phyloP scores from a whole-genome alignment of 2,329 filamentous ascomycete genomes.

The Sordariomycetes sp. region DNA sequence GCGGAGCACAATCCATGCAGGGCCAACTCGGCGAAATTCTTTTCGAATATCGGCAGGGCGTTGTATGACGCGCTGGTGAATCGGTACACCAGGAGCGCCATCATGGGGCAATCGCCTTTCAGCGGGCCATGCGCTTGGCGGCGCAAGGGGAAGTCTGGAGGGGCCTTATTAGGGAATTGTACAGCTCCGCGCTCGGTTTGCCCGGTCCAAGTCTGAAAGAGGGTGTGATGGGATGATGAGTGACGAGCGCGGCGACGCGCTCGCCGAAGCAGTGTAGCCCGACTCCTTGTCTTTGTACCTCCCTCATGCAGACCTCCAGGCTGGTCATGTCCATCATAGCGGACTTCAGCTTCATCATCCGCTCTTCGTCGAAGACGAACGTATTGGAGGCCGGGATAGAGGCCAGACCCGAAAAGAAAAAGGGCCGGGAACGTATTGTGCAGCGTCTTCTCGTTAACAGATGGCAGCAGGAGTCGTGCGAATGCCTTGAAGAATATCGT shows the following conservation, averaged over 20 bases:
- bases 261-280: slow-evolving; percentile 26
- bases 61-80: slow-evolving; percentile 38
- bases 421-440: too few relatives aligned
- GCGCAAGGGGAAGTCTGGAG: slow-evolving; percentile 38
- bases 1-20: too few relatives aligned
- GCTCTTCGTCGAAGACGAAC: slow-evolving; percentile 56
- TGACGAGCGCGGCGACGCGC: slow-evolving; percentile 42
- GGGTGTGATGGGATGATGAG: slow-evolving; percentile 21
- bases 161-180: slow-evolving; percentile 41
- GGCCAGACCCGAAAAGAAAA: too few relatives aligned
- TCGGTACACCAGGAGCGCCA: slow-evolving; percentile 50
- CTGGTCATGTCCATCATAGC: slow-evolving; percentile 54
- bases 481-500: slow-evolving; percentile 49
- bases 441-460: slow-evolving; percentile 30
- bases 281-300: slow-evolving; percentile 41
- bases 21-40: slow-evolving; percentile 35
- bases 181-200: slow-evolving; percentile 34
- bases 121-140: slow-evolving; percentile 28
- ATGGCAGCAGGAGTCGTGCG: slow-evolving; percentile 43
- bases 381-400: too few relatives aligned
- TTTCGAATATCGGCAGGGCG: slow-evolving; percentile 35
- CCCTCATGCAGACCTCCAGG: slow-evolving; percentile 51
- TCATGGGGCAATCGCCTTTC: slow-evolving; percentile 40
- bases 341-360: slow-evolving; percentile 46
- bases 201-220: slow-evolving; percentile 25